A percentile compares a stretch with the other conserved stretches of the same genome.
phyloP scores from a whole-genome alignment of 805 yeast genomes.

The Teunomyces atbi region DNA sequence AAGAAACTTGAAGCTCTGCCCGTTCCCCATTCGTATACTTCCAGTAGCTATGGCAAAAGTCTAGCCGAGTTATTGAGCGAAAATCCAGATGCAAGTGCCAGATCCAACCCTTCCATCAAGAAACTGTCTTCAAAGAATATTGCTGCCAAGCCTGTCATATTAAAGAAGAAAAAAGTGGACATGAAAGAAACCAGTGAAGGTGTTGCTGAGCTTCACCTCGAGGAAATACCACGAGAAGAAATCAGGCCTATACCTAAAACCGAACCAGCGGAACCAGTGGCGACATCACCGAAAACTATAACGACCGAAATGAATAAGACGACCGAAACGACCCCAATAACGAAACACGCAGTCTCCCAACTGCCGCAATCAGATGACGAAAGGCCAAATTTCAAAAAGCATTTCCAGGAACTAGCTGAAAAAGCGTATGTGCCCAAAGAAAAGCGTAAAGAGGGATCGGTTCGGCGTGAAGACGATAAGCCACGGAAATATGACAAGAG shows the following conservation, averaged over 20 bases:
- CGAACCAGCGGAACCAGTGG: not conserved
- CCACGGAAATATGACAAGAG: not conserved
- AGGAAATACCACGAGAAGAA: too few species aligned
- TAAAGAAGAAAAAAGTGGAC: constrained; percentile 31
- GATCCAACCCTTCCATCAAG: constrained; percentile 11
- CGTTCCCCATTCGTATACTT: constrained; percentile 15
- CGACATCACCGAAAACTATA: not conserved
- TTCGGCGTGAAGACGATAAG: not conserved
- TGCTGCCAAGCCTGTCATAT: constrained; percentile 33
- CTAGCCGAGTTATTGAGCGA: constrained; percentile 39
- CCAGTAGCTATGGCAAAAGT: constrained; percentile 29
- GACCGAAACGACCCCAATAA: not conserved
- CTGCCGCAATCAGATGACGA: constrained; percentile 12
- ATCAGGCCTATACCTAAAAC: too few species aligned
- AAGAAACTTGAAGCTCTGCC: constrained; percentile 17
- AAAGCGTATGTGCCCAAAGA: constrained; percentile 13
- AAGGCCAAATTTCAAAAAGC: constrained; percentile 33
- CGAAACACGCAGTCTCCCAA: not conserved
- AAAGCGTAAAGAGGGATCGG: constrained; percentile 8
- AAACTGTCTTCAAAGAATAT: constrained; percentile 25
- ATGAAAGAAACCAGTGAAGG: not conserved
- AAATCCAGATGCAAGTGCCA: constrained; percentile 17
- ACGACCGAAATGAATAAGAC: not conserved
- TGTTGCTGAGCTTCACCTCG: not conserved
- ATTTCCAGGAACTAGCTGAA: constrained; percentile 26